A percentile compares a stretch with the other conserved stretches of the same genome.
Conservation (phyloP, 2,329 filamentous ascomycete species). For the Xenoacremonium recifei region DNA sequence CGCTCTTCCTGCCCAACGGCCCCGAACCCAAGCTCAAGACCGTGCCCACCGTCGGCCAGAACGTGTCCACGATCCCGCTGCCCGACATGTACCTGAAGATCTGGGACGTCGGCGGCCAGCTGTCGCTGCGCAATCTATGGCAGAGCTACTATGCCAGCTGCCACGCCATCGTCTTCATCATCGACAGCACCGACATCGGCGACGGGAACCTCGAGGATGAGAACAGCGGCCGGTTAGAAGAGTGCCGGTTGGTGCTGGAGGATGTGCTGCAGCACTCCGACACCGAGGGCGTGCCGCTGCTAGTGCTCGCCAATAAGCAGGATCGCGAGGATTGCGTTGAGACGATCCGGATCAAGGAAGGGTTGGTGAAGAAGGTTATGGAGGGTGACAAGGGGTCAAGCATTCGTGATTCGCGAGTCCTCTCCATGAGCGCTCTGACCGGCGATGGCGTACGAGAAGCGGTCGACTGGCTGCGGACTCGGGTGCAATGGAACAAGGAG, state of each 20-base stretch:
- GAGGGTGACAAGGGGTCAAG: slow-evolving; percentile 86
- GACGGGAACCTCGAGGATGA: slow-evolving; percentile 66
- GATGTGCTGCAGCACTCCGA: slow-evolving; percentile 85
- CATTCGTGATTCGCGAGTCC: slow-evolving; percentile 84
- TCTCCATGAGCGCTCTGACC: slow-evolving; percentile 89
- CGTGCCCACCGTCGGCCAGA: slow-evolving; percentile 95
- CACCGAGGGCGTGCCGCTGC: slow-evolving; percentile 84
- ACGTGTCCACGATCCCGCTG: slow-evolving; percentile 86
- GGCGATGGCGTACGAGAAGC: slow-evolving; percentile 87
- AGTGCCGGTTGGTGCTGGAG: slow-evolving; percentile 87
- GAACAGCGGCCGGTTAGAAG: slow-evolving; percentile 65
- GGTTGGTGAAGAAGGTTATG: slow-evolving; percentile 90
- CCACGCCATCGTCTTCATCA: slow-evolving; percentile 96
- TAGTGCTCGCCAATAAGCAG: slow-evolving; percentile 96
- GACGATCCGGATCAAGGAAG: slow-evolving; percentile 96
- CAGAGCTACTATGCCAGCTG: slow-evolving; percentile 92
- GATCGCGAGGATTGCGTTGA: slow-evolving; percentile 97
- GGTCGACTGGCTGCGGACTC: slow-evolving; percentile 91
- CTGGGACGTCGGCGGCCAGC: slow-evolving; percentile 96
- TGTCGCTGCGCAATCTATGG: slow-evolving; percentile 86
- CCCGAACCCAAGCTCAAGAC: slow-evolving; percentile 73
- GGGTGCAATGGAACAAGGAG: slow-evolving; percentile 97
- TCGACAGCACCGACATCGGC: slow-evolving; percentile 91
- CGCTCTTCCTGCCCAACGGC: slow-evolving; percentile 68
- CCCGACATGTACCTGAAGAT: slow-evolving; percentile 97